phyloP scores from a whole-genome alignment of 192 early-diverging fungal genomes.

The Coemansia sp. region DNA sequence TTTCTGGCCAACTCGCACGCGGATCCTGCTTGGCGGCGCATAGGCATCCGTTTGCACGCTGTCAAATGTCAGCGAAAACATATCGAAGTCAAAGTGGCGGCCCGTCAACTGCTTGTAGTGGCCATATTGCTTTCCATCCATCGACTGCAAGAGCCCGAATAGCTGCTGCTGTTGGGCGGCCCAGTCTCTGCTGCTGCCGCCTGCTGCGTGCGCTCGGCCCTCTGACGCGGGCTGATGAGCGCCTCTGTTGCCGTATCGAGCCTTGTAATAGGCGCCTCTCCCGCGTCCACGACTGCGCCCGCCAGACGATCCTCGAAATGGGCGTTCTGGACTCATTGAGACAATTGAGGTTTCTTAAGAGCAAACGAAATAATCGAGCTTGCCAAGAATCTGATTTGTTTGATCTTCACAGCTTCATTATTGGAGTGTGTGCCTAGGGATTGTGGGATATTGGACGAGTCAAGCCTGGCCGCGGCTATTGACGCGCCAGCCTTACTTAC shows the following conservation, averaged over 20 bases:
- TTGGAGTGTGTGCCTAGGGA: not conserved
- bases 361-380: not conserved
- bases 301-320: constrained; percentile 4
- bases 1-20: constrained; percentile 36
- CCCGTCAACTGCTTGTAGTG: constrained; percentile 36
- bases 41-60: constrained; percentile 51
- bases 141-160: constrained; percentile 4
- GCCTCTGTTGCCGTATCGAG: constrained; percentile 14
- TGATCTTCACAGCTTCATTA: not conserved
- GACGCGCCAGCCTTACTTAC: too few relatives aligned
- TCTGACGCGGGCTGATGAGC: not conserved
- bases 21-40: constrained; percentile 52
- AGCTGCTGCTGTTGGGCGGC: constrained; percentile 11
- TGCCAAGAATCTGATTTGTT: not conserved
- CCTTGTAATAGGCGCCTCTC: constrained; percentile 34
- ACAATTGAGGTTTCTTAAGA: not conserved
- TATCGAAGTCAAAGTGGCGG: constrained; percentile 12
- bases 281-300: constrained; percentile 6
- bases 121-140: constrained; percentile 27
- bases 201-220: not conserved
- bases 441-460: not conserved
- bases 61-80: constrained; percentile 33
- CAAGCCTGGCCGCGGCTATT: too few relatives aligned
- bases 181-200: not conserved
- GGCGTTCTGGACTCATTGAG: not conserved